phyloP scores from a whole-genome alignment of 176 grass and related monocot genomes.

The Avena insularis region DNA sequence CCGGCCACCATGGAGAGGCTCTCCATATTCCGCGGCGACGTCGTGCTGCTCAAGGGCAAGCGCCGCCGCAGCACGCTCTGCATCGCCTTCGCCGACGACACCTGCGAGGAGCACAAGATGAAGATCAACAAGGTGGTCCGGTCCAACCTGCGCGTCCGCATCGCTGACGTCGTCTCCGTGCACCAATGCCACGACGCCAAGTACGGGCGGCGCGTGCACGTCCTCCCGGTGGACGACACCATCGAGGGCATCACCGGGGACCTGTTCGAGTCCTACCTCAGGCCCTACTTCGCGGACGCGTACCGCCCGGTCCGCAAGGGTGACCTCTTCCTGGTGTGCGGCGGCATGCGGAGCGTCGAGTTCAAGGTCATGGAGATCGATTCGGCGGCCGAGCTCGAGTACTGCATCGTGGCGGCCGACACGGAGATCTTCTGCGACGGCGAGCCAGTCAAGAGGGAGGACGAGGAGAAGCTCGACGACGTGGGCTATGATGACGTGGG shows the following conservation, averaged over 20 bases:
- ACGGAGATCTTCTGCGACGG: slow-evolving; percentile 62
- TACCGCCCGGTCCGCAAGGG: slow-evolving; percentile 62
- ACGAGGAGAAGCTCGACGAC: slow-evolving; percentile 61
- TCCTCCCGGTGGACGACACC: slow-evolving; percentile 67
- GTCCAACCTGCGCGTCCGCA: slow-evolving; percentile 62
- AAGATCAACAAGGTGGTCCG: slow-evolving; percentile 57
- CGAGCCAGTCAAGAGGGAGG: slow-evolving; percentile 56
- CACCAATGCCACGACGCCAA: slow-evolving; percentile 54
- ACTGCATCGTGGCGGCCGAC: slow-evolving; percentile 46
- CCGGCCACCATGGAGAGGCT: slow-evolving; percentile 64
- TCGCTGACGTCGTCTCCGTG: slow-evolving; percentile 66
- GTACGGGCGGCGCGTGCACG: slow-evolving; percentile 56
- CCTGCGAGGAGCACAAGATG: slow-evolving; percentile 53
- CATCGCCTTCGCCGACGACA: slow-evolving; percentile 50
- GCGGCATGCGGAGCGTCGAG: slow-evolving; percentile 64
- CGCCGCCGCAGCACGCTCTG: slow-evolving; percentile 63
- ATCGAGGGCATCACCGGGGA: slow-evolving; percentile 56
- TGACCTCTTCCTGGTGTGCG: slow-evolving; percentile 63
- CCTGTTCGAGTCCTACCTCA: slow-evolving; percentile 64
- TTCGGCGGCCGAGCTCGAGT: slow-evolving; percentile 40
- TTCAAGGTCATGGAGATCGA: slow-evolving; percentile 65
- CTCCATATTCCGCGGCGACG: slow-evolving; percentile 51
- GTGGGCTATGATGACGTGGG: slow-evolving; percentile 68
- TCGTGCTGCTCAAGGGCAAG: slow-evolving; percentile 71
- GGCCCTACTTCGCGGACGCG: slow-evolving; percentile 60